These are phyloP conservation scores for Solanum verrucosum DNA, from an alignment of 257 asterid species.

Conservation along the genomic window DNA sequence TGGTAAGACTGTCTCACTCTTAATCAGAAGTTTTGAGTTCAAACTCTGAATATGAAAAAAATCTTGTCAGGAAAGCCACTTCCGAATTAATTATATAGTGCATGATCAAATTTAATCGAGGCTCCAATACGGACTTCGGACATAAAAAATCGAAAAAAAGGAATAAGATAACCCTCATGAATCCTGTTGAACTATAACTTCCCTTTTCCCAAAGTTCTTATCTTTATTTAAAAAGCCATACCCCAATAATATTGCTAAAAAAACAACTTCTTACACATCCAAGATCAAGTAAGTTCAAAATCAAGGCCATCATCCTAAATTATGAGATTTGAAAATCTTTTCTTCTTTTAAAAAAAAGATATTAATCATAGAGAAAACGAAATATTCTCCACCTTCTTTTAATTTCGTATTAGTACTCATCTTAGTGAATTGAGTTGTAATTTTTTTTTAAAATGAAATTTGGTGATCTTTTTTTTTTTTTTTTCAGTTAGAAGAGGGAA, in stretches of 20 bases:
- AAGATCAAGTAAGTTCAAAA: neutral
- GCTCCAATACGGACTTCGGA: accelerated
- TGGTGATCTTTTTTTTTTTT: neutral
- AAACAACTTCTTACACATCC: conserved; percentile 3
- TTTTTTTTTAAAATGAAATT: too few relatives aligned
- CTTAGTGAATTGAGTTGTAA: neutral
- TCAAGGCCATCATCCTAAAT: neutral
- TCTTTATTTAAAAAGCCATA: neutral
- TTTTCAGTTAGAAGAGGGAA: neutral
- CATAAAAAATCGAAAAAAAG: too few relatives aligned
- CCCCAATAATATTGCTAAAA: neutral
- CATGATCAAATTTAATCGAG: too few relatives aligned
- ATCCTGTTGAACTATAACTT: neutral
- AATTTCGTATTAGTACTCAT: neutral
- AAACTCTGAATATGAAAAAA: too few relatives aligned
- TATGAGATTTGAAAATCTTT: neutral
- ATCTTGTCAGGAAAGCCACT: accelerated
- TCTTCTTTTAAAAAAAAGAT: too few relatives aligned
- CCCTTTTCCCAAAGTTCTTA: neutral
- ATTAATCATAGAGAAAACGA: too few relatives aligned
- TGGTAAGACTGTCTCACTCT: accelerated
- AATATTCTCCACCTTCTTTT: neutral
- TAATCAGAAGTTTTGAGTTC: too few relatives aligned
- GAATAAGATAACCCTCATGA: neutral
- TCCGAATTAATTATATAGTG: accelerated